Evolutionary conservation across 1,284 basidiomycete species (phyloP), one percentile per base, ranked within the genome.

Genomic region (Volvariella surrecta): DNA sequence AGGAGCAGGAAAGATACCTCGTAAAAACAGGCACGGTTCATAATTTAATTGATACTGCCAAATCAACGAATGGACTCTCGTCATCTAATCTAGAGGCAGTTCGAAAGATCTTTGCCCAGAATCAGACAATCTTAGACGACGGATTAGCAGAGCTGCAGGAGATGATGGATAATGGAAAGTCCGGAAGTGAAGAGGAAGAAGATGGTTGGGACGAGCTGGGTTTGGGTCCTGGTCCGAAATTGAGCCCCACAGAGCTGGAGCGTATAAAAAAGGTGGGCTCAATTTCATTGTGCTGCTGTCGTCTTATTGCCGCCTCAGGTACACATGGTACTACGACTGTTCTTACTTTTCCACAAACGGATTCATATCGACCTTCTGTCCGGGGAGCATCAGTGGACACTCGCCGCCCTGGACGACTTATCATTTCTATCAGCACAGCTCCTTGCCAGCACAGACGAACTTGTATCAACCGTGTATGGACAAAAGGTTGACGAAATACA

Each of bases 131-230:
- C 37, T 57, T 89, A 32, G 66, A 73, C 16, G 86, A 89, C 54
- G 76, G 73, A 4, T 54, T 77, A 24, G 58, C 64, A 2, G 85
- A 88, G 51, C 60, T 85, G 6, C 63, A 65, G 24, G 71, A 71
- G 43, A 74, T 82, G 63, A 58, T 76, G 43, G 66, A 73, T 34
- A 59, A 69, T 17, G 60, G 58, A 11, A 56, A 65, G 34, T 43
- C 47, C 1, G 50, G 55, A 56, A 2, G 24, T 11, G 60, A 58
- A 4, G n/a, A n/a, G n/a, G 58, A 66, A 24, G 68, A 73, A 45
- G 76, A 79, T 52, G 82, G 78, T 8, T 84, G 80, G 81, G 73
- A 73, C 46, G 83, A 84, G 49, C 61, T 84, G 9, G 82, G 76
- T 2, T 58, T 85, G 8, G 64, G 52, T 1, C 58, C 62, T 10